Evolutionary conservation across 805 yeast species (phyloP).

Genomic region (Yarrowia divulgata): DNA sequence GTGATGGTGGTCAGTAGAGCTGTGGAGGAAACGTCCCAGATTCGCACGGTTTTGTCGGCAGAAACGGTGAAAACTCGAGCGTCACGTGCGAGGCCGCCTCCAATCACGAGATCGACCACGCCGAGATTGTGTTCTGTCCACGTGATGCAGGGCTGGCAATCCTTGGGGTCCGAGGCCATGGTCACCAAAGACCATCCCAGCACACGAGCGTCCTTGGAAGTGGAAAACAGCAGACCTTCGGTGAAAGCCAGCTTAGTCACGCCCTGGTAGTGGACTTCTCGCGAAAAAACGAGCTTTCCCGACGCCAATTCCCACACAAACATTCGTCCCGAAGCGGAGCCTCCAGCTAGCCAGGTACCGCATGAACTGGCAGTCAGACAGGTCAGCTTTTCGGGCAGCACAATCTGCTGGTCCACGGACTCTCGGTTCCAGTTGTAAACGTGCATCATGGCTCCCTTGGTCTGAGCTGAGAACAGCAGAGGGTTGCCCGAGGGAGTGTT

Average conservation of each 20-base stretch:
- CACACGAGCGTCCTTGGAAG: constrained; percentile 83
- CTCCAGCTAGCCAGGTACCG: constrained; percentile 65
- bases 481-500: constrained; percentile 34
- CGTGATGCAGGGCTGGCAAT: constrained; percentile 45
- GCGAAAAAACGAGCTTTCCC: constrained; percentile 74
- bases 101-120: constrained; percentile 58
- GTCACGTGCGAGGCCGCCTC: constrained; percentile 63
- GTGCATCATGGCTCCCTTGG: constrained; percentile 75
- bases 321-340: constrained; percentile 75
- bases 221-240: constrained; percentile 73
- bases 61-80: constrained; percentile 72
- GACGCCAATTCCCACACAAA: constrained; percentile 86
- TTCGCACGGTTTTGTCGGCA: constrained; percentile 73
- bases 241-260: constrained; percentile 64
- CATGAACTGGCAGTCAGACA: constrained; percentile 59
- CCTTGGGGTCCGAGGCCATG: constrained; percentile 50
- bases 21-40: constrained; percentile 63
- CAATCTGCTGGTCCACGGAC: constrained; percentile 77
- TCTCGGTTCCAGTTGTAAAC: constrained; percentile 73
- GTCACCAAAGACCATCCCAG: constrained; percentile 74
- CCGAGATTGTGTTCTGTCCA: constrained; percentile 55
- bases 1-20: constrained; percentile 73
- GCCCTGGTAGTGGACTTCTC: constrained; percentile 84
- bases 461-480: constrained; percentile 58
- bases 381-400: constrained; percentile 79